Evolutionary conservation across 2,329 filamentous ascomycete species (phyloP), one percentile per base, ranked within the genome.

Genomic region (Aspergillus ustus): DNA sequence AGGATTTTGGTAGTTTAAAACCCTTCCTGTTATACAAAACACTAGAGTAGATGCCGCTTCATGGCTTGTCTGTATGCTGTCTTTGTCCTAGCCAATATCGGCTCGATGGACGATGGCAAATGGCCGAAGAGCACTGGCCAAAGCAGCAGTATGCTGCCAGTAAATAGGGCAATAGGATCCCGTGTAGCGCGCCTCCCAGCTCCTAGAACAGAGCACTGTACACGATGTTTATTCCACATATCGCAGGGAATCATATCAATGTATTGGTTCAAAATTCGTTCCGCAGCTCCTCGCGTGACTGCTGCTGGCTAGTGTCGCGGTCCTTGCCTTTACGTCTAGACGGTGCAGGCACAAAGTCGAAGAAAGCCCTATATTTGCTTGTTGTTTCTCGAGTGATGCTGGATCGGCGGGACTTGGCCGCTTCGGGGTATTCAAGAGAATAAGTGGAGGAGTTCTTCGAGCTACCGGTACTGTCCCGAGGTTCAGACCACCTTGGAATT

Each of bases 391-490:
- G 75, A 49, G 72, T 76, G 45, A 77, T 73, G 57, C 73, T 80
- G 55, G 74, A 73, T 64, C 76, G 70, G 59, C 74, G 76, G 31
- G 69, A 71, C 57, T 74, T 79, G 48, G 73, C 67, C 52, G 61
- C 66, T 17, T 80, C 77, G 2, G 73, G 66, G 44, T 75, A 75
- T 44, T 82, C 79, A 40, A 80, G 69, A 4, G 78, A 79, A 60
- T 81, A 79, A 0, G 77, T 80, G 7, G 80, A 82, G 2, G 79
- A 81, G 59, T 82, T 81, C 29, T 80, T 80, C 9, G 79, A 80
- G 65, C 76, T 79, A 25, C 75, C 71, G n/a, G 76, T 77, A 66
- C 77, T 77, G 40, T 79, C 76, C 17, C 76, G 75, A 31, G 75
- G 63, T 25, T 80, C 78, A 45, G 76, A 72, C 69, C 77, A 78